Conservation (phyloP, 176 grass and related monocot species). For the Neostapfia colusana region DNA sequence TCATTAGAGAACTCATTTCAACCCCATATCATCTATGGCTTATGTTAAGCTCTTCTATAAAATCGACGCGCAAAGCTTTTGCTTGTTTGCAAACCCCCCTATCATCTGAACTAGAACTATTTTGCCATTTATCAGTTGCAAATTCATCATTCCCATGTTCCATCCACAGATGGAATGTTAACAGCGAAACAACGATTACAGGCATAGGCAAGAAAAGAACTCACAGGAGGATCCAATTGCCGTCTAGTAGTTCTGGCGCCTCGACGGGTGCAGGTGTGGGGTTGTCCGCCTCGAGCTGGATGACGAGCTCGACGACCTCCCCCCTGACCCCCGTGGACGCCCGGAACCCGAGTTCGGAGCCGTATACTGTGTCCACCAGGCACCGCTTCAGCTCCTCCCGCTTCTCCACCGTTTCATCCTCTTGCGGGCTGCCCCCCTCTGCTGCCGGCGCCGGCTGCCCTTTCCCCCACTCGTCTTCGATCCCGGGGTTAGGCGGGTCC, state of each 20-base stretch:
- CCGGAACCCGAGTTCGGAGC: conserved; percentile 70
- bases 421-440: background rate
- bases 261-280: conserved; percentile 61
- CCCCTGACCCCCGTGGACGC: conserved; percentile 74
- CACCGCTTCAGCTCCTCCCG: conserved; percentile 74
- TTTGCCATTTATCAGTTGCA: background rate
- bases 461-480: conserved; percentile 66
- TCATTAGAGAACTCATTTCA: background rate
- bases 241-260: conserved; percentile 67
- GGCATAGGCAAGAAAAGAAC: conserved; percentile 14
- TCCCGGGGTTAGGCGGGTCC: conserved; percentile 50
- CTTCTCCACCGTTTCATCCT: conserved; percentile 40
- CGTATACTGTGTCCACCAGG: conserved; percentile 76
- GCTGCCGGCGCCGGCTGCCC: background rate
- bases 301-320: conserved; percentile 86
- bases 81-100: background rate
- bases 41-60: too few species aligned
- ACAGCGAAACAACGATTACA: background rate
- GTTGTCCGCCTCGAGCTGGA: conserved; percentile 76
- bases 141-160: background rate
- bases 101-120: conserved; percentile 1
- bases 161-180: background rate
- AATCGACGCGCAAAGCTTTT: too few species aligned
- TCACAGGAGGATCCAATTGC: conserved; percentile 95
- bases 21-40: background rate